Evolutionary conservation across 2,329 filamentous ascomycete species (phyloP).

Genomic region (Paecilomyces variotii): DNA sequence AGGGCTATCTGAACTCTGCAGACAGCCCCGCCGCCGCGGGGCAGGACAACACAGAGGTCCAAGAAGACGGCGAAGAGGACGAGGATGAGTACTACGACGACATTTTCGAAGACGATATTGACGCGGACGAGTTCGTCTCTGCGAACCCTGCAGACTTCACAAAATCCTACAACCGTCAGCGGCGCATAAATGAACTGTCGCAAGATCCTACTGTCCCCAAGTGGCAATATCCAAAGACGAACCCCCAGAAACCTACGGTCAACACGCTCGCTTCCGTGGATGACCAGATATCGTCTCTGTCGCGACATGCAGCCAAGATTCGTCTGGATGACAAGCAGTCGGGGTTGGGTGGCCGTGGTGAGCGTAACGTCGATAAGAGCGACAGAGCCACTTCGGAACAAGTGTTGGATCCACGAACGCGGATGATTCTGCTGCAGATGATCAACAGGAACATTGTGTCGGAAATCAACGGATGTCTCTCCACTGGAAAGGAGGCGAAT

Average conservation of each 20-base stretch:
- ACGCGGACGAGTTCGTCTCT: slow-evolving; percentile 48
- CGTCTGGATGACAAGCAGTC: slow-evolving; percentile 59
- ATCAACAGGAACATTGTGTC: slow-evolving; percentile 85
- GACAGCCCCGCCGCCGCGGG: slow-evolving; percentile 23
- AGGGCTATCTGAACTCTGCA: slow-evolving; percentile 37
- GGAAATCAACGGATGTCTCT: slow-evolving; percentile 90
- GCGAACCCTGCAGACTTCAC: slow-evolving; percentile 61
- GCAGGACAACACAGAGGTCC: slow-evolving; percentile 29
- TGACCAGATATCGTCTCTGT: slow-evolving; percentile 78
- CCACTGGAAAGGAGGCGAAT: slow-evolving; percentile 96
- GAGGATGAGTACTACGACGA: slow-evolving; percentile 57
- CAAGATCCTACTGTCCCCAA: slow-evolving; percentile 43
- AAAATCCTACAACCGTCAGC: slow-evolving; percentile 82
- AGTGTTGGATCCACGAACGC: slow-evolving; percentile 85
- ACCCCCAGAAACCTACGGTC: slow-evolving; percentile 67
- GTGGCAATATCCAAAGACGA: slow-evolving; percentile 59
- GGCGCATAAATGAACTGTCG: slow-evolving; percentile 52
- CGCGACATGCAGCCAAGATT: slow-evolving; percentile 79
- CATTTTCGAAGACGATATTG: slow-evolving; percentile 47
- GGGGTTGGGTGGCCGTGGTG: slow-evolving; percentile 43
- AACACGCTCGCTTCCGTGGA: slow-evolving; percentile 76
- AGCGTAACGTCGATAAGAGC: slow-evolving; percentile 59
- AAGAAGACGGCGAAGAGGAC: slow-evolving; percentile 39
- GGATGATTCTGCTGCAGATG: slow-evolving; percentile 93
- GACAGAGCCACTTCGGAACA: slow-evolving; percentile 92